Percentiles rank a stretch among this genome's conserved stretches.
phyloP scores from a whole-genome alignment of 331 rosid genomes.

The Spiraea crenata region DNA sequence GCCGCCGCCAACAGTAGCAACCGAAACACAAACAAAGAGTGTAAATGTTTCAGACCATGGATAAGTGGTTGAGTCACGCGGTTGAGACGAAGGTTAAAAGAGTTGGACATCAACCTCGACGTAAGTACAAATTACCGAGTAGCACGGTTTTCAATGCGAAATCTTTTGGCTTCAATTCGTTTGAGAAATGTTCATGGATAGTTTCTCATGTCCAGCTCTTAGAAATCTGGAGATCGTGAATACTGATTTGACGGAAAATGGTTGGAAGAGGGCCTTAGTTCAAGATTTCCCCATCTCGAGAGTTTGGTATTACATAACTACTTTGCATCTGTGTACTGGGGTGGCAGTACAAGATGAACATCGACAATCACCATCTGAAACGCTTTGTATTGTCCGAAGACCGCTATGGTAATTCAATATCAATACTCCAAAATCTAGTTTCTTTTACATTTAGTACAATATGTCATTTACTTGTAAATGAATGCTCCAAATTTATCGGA shows the following conservation, averaged over 20 bases:
- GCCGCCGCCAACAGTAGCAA: no score
- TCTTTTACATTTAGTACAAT: neutral
- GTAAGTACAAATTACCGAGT: no score
- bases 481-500: no score
- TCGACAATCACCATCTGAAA: neutral
- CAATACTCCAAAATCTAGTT: constrained; percentile 13
- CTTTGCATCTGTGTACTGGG: no score
- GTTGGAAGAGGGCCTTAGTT: neutral
- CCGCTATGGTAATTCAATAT: neutral
- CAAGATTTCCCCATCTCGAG: constrained; percentile 1
- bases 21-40: no score
- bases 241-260: neutral
- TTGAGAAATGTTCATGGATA: no score
- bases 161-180: no score
- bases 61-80: no score
- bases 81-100: no score
- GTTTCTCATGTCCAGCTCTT: neutral
- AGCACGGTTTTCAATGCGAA: no score
- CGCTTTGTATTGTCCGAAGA: neutral
- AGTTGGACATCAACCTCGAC: no score
- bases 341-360: neutral
- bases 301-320: neutral
- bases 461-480: neutral
- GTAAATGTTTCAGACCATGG: no score
- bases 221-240: neutral